A percentile compares a stretch with the other conserved stretches of the same genome.
Evolutionary conservation across 495 filamentous ascomycete species (phyloP).

Genomic region (Tuber umbilicatum): DNA sequence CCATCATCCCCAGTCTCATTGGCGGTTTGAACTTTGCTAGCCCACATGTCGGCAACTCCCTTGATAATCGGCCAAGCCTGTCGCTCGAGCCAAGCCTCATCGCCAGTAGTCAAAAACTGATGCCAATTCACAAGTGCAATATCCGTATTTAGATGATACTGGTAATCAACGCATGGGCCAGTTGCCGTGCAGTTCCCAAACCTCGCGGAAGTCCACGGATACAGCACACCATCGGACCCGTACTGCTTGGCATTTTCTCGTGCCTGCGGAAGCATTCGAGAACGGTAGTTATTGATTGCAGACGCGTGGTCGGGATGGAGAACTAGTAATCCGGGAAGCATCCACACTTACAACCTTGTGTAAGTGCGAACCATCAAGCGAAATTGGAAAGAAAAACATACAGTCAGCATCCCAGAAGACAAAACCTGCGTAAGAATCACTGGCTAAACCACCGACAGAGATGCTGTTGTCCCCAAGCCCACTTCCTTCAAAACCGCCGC

Average conservation of each 20-base stretch:
- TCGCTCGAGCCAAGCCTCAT: conserved; percentile 47
- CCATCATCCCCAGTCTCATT: conserved; percentile 45
- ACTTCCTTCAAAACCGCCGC: conserved; percentile 45
- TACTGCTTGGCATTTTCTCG: conserved; percentile 49
- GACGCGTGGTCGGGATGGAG: conserved; percentile 48
- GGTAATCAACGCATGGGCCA: conserved; percentile 56
- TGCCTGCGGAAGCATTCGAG: conserved; percentile 48
- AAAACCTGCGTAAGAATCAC: conserved; percentile 53
- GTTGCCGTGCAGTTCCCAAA: conserved; percentile 57
- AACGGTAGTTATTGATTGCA: conserved; percentile 51
- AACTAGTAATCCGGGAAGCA: conserved; percentile 52
- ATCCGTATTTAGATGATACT: conserved; percentile 65
- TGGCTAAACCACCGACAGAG: conserved; percentile 51
- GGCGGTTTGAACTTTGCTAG: conserved; percentile 45
- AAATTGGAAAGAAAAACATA: conserved; percentile 11
- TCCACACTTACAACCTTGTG: conserved; percentile 47
- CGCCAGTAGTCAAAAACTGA: conserved; percentile 49
- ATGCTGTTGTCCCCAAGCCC: conserved; percentile 52
- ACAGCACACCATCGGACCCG: conserved; percentile 48
- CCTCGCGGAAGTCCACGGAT: conserved; percentile 54
- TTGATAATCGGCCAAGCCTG: conserved; percentile 49
- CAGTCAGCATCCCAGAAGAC: conserved; percentile 56
- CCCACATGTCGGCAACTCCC: conserved; percentile 47
- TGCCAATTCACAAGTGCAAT: conserved; percentile 57
- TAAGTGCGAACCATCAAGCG: neutral